Evolutionary conservation across 176 grass and related monocot species (phyloP), one percentile per base, ranked within the genome.

Genomic region (Secale cereale): DNA sequence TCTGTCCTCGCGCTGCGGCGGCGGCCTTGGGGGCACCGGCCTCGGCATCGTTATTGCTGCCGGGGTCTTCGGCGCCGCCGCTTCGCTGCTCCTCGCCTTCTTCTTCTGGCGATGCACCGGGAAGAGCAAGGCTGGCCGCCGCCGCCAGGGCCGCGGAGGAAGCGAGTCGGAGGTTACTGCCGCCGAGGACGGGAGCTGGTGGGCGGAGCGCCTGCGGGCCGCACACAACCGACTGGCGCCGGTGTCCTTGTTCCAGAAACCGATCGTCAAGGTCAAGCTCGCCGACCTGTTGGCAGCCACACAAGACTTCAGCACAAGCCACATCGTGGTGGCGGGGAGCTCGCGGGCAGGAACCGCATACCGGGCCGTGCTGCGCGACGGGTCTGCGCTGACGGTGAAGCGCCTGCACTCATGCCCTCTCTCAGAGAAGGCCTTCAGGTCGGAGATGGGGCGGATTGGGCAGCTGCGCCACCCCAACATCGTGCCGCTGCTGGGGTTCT

Each of bases 251-350:
- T 98, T 98, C 86, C 97, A 98, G 90, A 92, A 98, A 63, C 97
- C 97, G n/a, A 98, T 98, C 86, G 93, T 94, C 37, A 98, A 98
- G 86, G 93, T 98, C 69, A 98, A 95, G 88, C 88, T 98, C 1
- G 91, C 97, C 15, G 97, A 98, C 91, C 92, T 98, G 20, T 85
- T 98, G 91, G 83, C 91, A 2, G 97, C 91, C 36, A 98, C 97
- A 5, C 80, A 86, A 25, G 91, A 92, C 57, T 98, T 98, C 82
- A 92, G 82, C 82, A 87, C 91, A 12, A 84, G 83, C 80, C 87
- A 98, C 87, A 92, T 98, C 74, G 90, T 98, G 9, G 82, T 91
- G 37, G 91, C 97, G 9, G 93, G 97, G 56, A 98, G 97, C 88
- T 78, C 91, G 26, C 93, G 93, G 57, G 83, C 87, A 5, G 97